A percentile compares a stretch with the other conserved stretches of the same genome.
Conservation (phyloP, 1,284 basidiomycete genomes). For the Vanrija pseudolonga region DNA sequence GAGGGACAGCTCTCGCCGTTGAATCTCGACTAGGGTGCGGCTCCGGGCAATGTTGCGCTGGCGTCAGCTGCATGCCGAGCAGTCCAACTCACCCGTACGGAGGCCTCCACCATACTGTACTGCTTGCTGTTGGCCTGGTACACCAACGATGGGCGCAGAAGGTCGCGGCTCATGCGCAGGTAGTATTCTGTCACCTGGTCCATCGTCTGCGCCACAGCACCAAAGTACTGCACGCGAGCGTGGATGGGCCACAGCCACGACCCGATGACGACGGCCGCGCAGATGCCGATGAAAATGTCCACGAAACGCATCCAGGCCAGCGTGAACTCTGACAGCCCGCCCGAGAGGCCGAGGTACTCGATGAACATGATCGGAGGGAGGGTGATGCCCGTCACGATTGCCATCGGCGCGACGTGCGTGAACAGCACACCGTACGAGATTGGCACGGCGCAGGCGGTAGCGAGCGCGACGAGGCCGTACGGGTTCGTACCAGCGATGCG, state of each 20-base stretch:
- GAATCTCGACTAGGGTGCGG: conserved; percentile 39
- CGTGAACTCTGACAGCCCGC: conserved; percentile 26
- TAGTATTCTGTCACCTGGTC: conserved; percentile 44
- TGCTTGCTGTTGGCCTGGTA: conserved; percentile 37
- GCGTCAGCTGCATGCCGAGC: too few species aligned
- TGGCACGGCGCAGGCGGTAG: conserved; percentile 43
- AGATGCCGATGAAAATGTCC: conserved; percentile 46
- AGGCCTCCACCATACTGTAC: conserved; percentile 31
- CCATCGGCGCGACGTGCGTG: conserved; percentile 40
- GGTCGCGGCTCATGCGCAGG: conserved; percentile 43
- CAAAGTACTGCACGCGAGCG: conserved; percentile 47
- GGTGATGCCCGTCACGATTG: conserved; percentile 50
- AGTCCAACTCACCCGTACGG: conserved; percentile 23
- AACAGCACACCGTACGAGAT: conserved; percentile 48
- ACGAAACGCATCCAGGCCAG: conserved; percentile 44
- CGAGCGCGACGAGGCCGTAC: conserved; percentile 49
- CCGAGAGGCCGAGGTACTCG: conserved; percentile 34
- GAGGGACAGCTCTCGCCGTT: conserved; percentile 50
- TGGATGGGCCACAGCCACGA: conserved; percentile 47
- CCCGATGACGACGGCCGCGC: conserved; percentile 45
- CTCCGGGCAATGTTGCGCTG: conserved; percentile 32
- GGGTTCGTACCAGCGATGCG: conserved; percentile 47
- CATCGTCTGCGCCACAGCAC: conserved; percentile 39
- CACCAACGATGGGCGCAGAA: conserved; percentile 40
- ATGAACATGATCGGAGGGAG: conserved; percentile 50